phyloP scores from a whole-genome alignment of 2,329 filamentous ascomycete species.

The Diaporthe amygdali region DNA sequence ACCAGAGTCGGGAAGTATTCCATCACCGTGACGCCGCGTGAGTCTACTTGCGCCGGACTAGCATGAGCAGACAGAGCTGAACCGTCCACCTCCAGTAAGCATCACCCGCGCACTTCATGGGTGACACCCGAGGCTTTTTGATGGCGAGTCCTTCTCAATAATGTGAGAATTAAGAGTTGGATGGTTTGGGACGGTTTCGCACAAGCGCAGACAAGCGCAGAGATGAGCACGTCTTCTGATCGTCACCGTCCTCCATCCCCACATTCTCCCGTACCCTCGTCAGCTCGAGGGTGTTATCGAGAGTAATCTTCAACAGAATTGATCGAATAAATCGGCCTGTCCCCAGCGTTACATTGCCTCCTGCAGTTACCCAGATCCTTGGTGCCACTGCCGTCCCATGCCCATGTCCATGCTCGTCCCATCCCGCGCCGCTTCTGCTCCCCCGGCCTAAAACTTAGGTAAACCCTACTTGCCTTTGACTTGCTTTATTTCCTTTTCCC shows the following conservation, averaged over 20 bases:
- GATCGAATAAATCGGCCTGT: neutral
- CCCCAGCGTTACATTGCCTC: slow-evolving; percentile 4
- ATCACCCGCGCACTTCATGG: neutral
- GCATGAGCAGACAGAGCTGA: neutral
- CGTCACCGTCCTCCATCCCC: neutral
- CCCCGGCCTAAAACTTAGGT: slow-evolving; percentile 4
- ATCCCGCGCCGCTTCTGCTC: slow-evolving; percentile 2
- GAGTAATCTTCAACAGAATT: neutral
- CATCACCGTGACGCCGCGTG: neutral
- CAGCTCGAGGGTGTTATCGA: neutral
- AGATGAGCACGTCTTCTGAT: neutral
- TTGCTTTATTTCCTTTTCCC: neutral
- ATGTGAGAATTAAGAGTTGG: neutral
- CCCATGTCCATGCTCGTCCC: slow-evolving; percentile 11
- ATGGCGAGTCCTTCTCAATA: neutral
- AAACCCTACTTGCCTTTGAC: neutral
- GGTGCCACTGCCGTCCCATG: neutral
- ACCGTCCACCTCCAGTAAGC: neutral
- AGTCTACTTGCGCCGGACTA: neutral
- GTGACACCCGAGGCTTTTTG: neutral
- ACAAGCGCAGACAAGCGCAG: neutral
- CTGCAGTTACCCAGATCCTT: slow-evolving; percentile 20
- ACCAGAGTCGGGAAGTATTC: neutral
- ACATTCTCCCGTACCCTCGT: neutral
- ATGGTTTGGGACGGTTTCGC: neutral